Percentiles rank a stretch among this genome's conserved stretches.
Evolutionary conservation across 176 grass and related monocot species (phyloP).

Genomic region (Ensete glaucum): DNA sequence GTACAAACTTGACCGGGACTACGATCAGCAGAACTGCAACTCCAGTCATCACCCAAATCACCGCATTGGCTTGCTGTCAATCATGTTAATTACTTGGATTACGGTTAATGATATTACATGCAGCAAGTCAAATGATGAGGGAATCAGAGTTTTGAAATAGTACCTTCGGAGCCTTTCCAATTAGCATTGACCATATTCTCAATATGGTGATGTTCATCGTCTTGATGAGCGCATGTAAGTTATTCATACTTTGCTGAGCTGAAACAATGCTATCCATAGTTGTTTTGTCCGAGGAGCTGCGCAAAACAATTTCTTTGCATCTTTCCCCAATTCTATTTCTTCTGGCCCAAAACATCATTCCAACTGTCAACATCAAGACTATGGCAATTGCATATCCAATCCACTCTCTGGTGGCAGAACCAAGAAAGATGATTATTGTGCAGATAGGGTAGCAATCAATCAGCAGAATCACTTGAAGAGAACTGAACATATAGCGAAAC

Average conservation of each 20-base stretch:
- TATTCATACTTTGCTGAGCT: conserved; percentile 49
- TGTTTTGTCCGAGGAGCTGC: conserved; percentile 62
- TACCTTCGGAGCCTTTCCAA: conserved; percentile 62
- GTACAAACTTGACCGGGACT: conserved; percentile 52
- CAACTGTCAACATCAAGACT: conserved; percentile 19
- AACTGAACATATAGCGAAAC: neutral
- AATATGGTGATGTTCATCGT: conserved; percentile 46
- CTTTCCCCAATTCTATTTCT: conserved; percentile 21
- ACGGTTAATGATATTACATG: too few species aligned
- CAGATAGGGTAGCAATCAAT: neutral
- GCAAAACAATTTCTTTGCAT: conserved; percentile 47
- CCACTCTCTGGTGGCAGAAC: conserved; percentile 47
- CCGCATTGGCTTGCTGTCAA: conserved; percentile 50
- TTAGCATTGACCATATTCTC: conserved; percentile 48
- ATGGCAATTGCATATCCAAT: conserved; percentile 34
- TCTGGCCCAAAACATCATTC: conserved; percentile 57
- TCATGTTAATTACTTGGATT: neutral
- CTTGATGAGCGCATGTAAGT: conserved; percentile 45
- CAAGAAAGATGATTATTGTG: neutral
- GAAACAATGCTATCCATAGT: conserved; percentile 69
- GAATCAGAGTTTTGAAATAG: neutral
- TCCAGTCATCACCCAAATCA: conserved; percentile 47
- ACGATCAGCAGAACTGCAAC: conserved; percentile 36
- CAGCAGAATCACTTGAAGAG: neutral
- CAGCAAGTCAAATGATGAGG: too few species aligned